Base-by-base conservation (phyloP, 768 basidiomycete species). In the Xanthoconium stramineum region DNA sequence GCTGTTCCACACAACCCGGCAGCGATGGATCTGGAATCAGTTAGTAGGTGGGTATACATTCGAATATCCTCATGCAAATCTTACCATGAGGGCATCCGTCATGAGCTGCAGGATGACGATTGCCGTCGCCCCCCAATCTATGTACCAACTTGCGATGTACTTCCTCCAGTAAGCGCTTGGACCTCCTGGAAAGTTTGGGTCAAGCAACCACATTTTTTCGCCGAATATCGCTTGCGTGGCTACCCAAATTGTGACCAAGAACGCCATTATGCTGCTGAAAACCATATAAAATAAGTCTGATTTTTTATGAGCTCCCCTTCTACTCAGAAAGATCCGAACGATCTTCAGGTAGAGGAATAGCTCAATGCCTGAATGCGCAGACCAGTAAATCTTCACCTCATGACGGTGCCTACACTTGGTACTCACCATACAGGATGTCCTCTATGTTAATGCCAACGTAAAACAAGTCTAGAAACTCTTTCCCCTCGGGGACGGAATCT, bases 141-240 rank as follows among this genome's bases (percentile, higher is more conserved):
- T 38, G 37, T 71, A 71, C 66, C 73, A 72, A 8, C 50, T 48
- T 1, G 64, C 58, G 15, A 61, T 50, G 33, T 72, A 43, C 11
- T 62, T 47, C 15, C 42, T 52, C 47, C 74, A 65, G 53, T 75
- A 79, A 3, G 58, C 68, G 8, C 59, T 52, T 29, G 69, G 68
- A 3, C 76, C 76, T 0, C 75, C 75, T 17, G 74, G 74, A 49
- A 66, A 73, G 15, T 63, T 29, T 0, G 57, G n/a, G 19, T 75
- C 53, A 2, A 69, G 35, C 17, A 78, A 56, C 77, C 77, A 78
- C 62, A 74, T 70, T 20, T 68, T 50, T 57, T 71, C 59, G 7
- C 67, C 67, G n/a, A 71, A 68, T 5, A 68, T 15, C 3, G 53
- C 50, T 12, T 57, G 40, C 5, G 56, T 50, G 24, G 62, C 59